Evolutionary conservation across 192 early-diverging fungal species (phyloP).

Genomic region (Backusella tuberculispora): DNA sequence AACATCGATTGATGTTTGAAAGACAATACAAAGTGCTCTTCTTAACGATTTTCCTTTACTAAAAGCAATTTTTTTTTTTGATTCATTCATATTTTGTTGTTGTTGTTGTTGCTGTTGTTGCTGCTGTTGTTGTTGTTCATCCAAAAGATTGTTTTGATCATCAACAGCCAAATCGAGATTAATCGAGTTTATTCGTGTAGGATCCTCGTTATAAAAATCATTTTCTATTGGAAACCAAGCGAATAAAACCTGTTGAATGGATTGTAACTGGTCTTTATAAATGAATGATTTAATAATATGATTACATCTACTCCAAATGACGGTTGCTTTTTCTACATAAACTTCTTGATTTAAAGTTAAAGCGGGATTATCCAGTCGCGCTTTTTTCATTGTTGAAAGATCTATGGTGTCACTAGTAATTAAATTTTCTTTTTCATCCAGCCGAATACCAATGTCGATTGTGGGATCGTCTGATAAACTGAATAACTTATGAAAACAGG

Average conservation of each 20-base stretch:
- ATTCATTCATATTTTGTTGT: background rate
- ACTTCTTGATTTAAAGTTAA: slow-evolving; percentile 13
- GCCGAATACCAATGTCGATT: background rate
- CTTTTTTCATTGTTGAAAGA: background rate
- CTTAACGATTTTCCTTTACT: background rate
- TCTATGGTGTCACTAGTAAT: background rate
- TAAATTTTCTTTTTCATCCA: background rate
- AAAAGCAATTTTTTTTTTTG: background rate
- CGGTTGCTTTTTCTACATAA: slow-evolving; percentile 9
- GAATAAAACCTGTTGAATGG: slow-evolving; percentile 18
- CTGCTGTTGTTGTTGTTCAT: background rate
- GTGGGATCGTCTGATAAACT: background rate
- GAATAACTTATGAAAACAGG: background rate
- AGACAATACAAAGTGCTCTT: slow-evolving; percentile 16
- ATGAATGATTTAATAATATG: background rate
- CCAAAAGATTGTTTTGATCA: background rate
- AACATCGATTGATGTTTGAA: slow-evolving; percentile 1
- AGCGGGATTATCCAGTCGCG: background rate
- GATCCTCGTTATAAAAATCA: background rate
- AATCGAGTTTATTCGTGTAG: background rate
- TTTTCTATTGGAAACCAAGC: slow-evolving; percentile 16
- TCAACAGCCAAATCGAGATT: background rate
- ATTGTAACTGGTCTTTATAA: background rate
- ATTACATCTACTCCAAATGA: slow-evolving; percentile 17
- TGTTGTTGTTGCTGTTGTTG: background rate